Base-by-base conservation (phyloP, 371 early-diverging fungal genomes). In the Dichotomocladium elegans region DNA sequence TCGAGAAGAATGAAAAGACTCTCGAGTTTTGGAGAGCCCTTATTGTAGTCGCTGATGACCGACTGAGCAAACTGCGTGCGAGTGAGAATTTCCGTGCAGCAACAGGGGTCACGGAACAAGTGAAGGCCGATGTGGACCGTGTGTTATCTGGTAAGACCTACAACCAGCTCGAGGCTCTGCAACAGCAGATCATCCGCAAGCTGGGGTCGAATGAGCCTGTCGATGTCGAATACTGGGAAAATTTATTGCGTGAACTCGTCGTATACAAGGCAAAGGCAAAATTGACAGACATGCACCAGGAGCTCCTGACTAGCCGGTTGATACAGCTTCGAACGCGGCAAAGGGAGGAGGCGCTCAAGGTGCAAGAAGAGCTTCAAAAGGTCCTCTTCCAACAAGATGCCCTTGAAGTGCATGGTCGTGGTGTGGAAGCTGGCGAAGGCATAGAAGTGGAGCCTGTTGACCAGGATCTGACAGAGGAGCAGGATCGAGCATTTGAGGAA, bases 201-300 rank as follows among this genome's bases (percentile, higher is more conserved):
- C 66, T 96, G n/a, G 55, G 58, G 0, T 77, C 81, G 1, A 79
- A 77, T 29, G 83, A 76, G 26, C 90, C 91, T 3, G 82, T 95
- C 14, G 96, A 96, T 64, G 89, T 91, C 1, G 97, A 95, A 40
- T 97, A 93, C 63, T 97, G 97, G 97, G 96, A 95, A 49, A 85
- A 87, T 1, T 65, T 90, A 11, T 63, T 94, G 34, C 82, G 85
- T 41, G 83, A 86, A 29, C 57, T 94, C 43, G 78, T 82, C 4
- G 90, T 95, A 0, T 90, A 87, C 77, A 91, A 88, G 64, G 89
- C 95, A 10, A 90, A 89, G 58, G 86, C 90, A 6, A 80, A 78
- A 49, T 66, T 91, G 19, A 72, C 76, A 26, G 76, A 75, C 28
- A 90, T 91, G 83, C 94, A 94, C 64, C 77, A 83, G 42, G 75